phyloP scores from a whole-genome alignment of 495 filamentous ascomycete genomes.

The Penicillium manginii region DNA sequence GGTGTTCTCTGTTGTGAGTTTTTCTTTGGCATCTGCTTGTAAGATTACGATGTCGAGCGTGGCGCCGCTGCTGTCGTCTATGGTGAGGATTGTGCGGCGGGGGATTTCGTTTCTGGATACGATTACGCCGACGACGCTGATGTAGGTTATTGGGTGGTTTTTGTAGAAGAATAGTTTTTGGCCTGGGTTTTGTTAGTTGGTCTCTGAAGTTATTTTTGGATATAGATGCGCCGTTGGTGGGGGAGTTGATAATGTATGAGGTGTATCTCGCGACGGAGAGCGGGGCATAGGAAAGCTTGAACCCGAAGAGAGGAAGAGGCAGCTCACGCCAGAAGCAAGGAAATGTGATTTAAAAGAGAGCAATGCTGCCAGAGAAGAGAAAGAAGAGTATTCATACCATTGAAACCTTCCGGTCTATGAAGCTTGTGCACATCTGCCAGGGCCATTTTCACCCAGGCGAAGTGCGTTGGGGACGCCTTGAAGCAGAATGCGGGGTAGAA shows the following conservation, averaged over 20 bases:
- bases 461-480: slow-evolving; percentile 78
- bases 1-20: slow-evolving; percentile 6
- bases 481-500: slow-evolving; percentile 90
- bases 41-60: slow-evolving; percentile 64
- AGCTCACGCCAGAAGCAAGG: no score
- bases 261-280: no score
- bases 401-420: slow-evolving; percentile 60
- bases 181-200: slow-evolving; percentile 42
- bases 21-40: slow-evolving; percentile 18
- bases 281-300: no score
- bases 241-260: no score
- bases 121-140: slow-evolving; percentile 73
- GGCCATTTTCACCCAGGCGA: slow-evolving; percentile 80
- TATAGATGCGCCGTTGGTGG: no score
- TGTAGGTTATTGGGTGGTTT: slow-evolving; percentile 91
- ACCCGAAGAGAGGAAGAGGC: no score
- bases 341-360: background rate
- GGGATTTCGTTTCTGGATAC: slow-evolving; percentile 72
- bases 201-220: background rate
- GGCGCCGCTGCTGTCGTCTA: slow-evolving; percentile 87
- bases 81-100: slow-evolving; percentile 62
- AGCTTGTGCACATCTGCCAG: slow-evolving; percentile 68
- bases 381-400: slow-evolving; percentile 54
- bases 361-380: slow-evolving; percentile 7
- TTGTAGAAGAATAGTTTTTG: slow-evolving; percentile 75